Evolutionary conservation across 805 yeast species (phyloP), one percentile per base, ranked within the genome.

Genomic region (Teunomyces cretensis): DNA sequence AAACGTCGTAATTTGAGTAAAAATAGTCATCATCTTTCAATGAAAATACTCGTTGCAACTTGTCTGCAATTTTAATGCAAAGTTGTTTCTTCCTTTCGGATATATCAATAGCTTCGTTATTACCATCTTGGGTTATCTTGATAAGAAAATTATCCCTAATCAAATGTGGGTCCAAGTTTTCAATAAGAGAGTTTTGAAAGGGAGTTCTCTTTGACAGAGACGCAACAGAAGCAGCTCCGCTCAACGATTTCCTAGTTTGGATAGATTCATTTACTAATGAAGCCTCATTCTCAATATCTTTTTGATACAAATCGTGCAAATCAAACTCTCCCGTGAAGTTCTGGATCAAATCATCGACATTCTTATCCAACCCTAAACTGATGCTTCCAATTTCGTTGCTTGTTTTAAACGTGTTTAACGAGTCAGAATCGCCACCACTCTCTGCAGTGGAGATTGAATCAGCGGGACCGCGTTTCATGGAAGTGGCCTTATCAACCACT

Each of bases 1-100:
- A 91, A 26, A 90, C 81, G 2, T 84, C 76, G 55, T 75, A 85
- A 49, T 83, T 86, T n/a, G 75, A 77, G 27, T 76, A 54, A 48
- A 84, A 74, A n/a, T 63, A 62, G 52, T 84, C 90, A 33, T 74
- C 73, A 15, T 73, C 76, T n/a, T 64, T 60, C n/a, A 84, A 62
- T 4, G 71, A 72, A 53, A 72, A 72, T 3, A 64, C 68, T 14
- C 53, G 51, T 44, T 64, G 62, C 33, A 72, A 56, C 46, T 68
- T 65, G 17, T 61, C 57, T 2, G 75, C 75, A 11, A 68, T 60
- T 31, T 56, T 53, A 15, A 68, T 50, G 30, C 55, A 53, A 11
- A 68, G 40, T 27, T 38, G 32, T 26, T 53, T 47, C 6, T 50
- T 49, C 22, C 47, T 39, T 26, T 33, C 45, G 50, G 15, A 22